These are phyloP conservation scores for Lasiodiplodia sp. DNA, from an alignment of 2,329 filamentous ascomycete species.

Conservation along the genomic window DNA sequence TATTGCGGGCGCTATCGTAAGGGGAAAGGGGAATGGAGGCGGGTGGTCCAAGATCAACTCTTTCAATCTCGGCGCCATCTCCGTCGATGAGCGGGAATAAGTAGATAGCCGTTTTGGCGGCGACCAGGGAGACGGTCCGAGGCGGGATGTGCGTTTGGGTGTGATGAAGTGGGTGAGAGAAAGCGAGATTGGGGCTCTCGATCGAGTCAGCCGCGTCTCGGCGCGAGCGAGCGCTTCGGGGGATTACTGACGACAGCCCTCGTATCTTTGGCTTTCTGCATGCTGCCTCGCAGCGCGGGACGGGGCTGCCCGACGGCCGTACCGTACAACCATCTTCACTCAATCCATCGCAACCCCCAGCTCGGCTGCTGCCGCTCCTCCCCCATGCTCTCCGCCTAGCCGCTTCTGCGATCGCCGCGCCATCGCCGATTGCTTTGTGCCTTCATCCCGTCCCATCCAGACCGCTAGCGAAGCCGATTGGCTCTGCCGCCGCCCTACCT, in stretches of 20 bases:
- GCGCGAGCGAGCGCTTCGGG: background rate
- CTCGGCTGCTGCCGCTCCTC: conserved; percentile 11
- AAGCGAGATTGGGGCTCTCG: background rate
- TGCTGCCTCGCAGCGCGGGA: background rate
- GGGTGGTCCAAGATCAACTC: no score
- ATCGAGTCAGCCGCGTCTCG: background rate
- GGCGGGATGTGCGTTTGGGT: background rate
- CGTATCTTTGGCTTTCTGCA: conserved; percentile 6
- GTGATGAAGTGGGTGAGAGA: background rate
- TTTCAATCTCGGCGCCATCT: no score
- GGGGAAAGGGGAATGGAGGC: no score
- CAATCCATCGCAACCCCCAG: background rate
- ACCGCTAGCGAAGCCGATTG: background rate
- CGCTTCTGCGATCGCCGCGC: background rate
- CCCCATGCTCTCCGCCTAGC: background rate
- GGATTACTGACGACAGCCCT: conserved; percentile 11
- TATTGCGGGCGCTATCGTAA: no score
- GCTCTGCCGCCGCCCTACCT: background rate
- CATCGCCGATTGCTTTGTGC: conserved; percentile 1
- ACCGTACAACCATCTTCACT: background rate
- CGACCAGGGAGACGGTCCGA: background rate
- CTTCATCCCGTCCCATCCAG: background rate
- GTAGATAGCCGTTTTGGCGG: background rate
- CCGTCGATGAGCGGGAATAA: no score
- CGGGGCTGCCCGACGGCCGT: background rate